Base-by-base conservation (phyloP, 768 basidiomycete genomes). In the Kwoniella mangroviensis region DNA sequence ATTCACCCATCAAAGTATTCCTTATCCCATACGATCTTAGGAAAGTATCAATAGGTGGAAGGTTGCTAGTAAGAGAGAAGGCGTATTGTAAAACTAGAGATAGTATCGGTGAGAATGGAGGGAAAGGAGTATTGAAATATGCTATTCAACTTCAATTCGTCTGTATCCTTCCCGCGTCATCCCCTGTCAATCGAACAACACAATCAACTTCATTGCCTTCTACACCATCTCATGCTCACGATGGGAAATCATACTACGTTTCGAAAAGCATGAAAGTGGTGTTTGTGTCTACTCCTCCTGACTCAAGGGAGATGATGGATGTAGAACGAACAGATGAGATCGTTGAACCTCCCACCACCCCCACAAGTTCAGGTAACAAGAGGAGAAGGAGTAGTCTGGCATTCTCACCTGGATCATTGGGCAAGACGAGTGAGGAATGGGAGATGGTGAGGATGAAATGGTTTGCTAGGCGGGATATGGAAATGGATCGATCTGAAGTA, bases 91-190 rank as follows among this genome's bases (percentile, higher is more conserved):
- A 28, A 5, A 11, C 56, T 26, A 40, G 42, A 2, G 12, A 65
- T 24, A 13, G 3, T 15, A 58, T 26, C 21, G n/a, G 4, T 15
- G 13, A 28, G 52, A 21, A 53, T 5, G 19, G 26, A 34, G 15
- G 69, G 54, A 67, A 65, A 57, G 77, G 75, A 26, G 70, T 63
- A 6, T 65, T 83, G 21, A 68, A 76, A 57, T 81, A 73, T 65
- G 79, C 80, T 34, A 67, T 80, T 10, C 80, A 83, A 57, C 66
- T 83, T 24, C 80, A 81, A 53, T 81, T 83, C 65, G 57, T 74
- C 13, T 81, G 82, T 54, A 67, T 67, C 10, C 63, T 65, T 19
- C 24, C 64, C 2, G 24, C 26, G 1, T 12, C 17, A 21, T 17
- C 15, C 40, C 49, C 2, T 34, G 53, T 10, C 13, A 55, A n/a